phyloP scores from a whole-genome alignment of 2,329 filamentous ascomycete species.

The Juglanconis sp. region DNA sequence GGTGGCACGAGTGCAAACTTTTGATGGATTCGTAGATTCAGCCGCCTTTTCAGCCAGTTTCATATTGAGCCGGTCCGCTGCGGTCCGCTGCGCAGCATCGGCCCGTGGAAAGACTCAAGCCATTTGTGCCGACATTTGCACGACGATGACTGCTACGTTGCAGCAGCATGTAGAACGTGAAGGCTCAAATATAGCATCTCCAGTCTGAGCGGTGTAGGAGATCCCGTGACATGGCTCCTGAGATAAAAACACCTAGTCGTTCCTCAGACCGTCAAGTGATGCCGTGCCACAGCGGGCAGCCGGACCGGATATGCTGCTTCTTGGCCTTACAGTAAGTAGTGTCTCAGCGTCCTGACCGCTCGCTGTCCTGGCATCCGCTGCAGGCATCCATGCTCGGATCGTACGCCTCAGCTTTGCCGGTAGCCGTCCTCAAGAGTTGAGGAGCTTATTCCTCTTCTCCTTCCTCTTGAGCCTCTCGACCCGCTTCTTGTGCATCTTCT shows the following conservation, averaged over 20 bases:
- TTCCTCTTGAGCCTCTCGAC: slow-evolving; percentile 90
- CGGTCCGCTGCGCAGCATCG: slow-evolving; percentile 8
- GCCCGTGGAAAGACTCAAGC: slow-evolving; percentile 6
- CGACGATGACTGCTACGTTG: slow-evolving; percentile 3
- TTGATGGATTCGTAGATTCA: not conserved
- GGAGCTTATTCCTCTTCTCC: slow-evolving; percentile 91
- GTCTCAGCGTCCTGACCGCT: not conserved
- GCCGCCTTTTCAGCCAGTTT: slow-evolving; percentile 9
- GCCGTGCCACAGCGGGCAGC: slow-evolving; percentile 3
- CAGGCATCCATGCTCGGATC: not conserved
- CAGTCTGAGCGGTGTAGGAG: not conserved
- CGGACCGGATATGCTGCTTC: not conserved
- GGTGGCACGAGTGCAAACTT: slow-evolving; percentile 9
- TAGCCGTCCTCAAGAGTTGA: slow-evolving; percentile 54
- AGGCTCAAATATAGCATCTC: not conserved
- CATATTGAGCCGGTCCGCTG: slow-evolving; percentile 1
- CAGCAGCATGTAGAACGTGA: not conserved
- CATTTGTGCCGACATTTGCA: slow-evolving; percentile 1
- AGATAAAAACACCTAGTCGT: not conserved
- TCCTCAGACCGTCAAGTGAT: not conserved
- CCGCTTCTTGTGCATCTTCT: slow-evolving; percentile 96
- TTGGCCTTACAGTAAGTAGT: not conserved
- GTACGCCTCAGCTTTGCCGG: not conserved
- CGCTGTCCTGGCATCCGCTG: not conserved
- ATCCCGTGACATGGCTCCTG: not conserved